A percentile compares a stretch with the other conserved stretches of the same genome.
These are phyloP conservation scores for Dactylorhiza incarnata DNA, from an alignment of 106 monocot species.

Conservation along the genomic window DNA sequence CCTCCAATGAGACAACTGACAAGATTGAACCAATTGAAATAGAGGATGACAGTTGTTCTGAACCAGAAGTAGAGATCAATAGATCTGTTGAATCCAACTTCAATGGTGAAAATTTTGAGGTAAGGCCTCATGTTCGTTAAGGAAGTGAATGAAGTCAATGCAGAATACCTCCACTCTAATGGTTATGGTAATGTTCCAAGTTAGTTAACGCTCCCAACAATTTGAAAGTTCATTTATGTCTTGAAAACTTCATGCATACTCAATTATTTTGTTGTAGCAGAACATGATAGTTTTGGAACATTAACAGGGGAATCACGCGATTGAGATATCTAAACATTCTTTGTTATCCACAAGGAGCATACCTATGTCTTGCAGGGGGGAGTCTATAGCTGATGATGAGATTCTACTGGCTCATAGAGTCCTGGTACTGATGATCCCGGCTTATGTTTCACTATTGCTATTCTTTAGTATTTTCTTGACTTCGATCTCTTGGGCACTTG, in stretches of 20 bases:
- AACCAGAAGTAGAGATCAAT: not conserved
- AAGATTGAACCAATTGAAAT: not conserved
- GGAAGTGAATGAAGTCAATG: conserved; percentile 33
- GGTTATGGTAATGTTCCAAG: not conserved
- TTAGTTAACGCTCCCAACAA: not conserved
- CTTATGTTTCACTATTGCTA: not conserved
- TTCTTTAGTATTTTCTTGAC: conserved; percentile 1
- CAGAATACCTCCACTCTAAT: conserved; percentile 9
- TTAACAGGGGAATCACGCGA: conserved; percentile 4
- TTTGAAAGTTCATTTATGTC: conserved; percentile 5
- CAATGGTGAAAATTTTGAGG: conserved; percentile 3
- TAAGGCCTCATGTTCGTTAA: conserved; percentile 18
- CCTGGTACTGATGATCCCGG: not conserved
- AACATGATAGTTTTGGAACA: conserved; percentile 1
- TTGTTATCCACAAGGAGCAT: not conserved
- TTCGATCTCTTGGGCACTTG: not conserved
- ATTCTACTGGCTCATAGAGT: not conserved
- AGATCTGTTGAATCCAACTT: not conserved
- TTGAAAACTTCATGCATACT: conserved; percentile 2
- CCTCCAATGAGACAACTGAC: not conserved
- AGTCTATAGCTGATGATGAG: not conserved
- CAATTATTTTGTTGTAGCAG: conserved; percentile 14
- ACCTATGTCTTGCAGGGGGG: conserved; percentile 3
- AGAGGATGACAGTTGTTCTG: not conserved
- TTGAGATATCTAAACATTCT: not conserved